Conservation (phyloP, 202 grass and related monocot species). For the Alloteropsis angusta region DNA sequence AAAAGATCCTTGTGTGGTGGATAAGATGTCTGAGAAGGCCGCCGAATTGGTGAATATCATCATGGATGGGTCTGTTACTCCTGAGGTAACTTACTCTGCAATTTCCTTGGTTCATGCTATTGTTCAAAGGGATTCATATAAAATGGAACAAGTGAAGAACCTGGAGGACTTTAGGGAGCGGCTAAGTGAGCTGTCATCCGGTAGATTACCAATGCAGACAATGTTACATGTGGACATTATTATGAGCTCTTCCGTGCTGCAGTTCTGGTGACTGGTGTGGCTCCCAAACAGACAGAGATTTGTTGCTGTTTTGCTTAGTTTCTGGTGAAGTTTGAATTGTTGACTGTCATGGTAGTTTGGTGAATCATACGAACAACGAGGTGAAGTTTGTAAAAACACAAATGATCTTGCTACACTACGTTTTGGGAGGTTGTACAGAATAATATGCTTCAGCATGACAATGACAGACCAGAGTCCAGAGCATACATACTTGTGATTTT, state of each 20-base stretch:
- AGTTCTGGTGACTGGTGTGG: neutral
- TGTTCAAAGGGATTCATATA: slow-evolving; percentile 16
- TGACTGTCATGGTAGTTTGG: slow-evolving; percentile 9
- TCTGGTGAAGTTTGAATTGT: slow-evolving; percentile 15
- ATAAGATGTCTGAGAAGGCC: slow-evolving; percentile 13
- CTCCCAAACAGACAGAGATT: neutral
- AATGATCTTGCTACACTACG: neutral
- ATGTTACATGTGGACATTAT: slow-evolving; percentile 22
- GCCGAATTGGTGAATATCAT: slow-evolving; percentile 24
- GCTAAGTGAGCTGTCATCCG: slow-evolving; percentile 22
- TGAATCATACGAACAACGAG: slow-evolving; percentile 3
- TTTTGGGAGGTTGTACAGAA: neutral
- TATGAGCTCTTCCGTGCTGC: neutral
- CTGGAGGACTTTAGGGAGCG: slow-evolving; percentile 23
- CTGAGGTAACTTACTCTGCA: slow-evolving; percentile 4
- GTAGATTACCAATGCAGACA: slow-evolving; percentile 28
- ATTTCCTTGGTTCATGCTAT: slow-evolving; percentile 27
- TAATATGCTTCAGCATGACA: neutral
- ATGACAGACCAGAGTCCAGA: neutral
- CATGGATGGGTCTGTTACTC: slow-evolving; percentile 10
- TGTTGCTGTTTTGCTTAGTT: slow-evolving; percentile 16
- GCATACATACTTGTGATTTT: slow-evolving; percentile 10
- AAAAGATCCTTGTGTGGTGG: neutral
- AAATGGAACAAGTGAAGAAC: slow-evolving; percentile 27
- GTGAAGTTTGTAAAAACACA: neutral